phyloP scores from a whole-genome alignment of 1,139 yeast species.

The Blastobotrys serpentis region DNA sequence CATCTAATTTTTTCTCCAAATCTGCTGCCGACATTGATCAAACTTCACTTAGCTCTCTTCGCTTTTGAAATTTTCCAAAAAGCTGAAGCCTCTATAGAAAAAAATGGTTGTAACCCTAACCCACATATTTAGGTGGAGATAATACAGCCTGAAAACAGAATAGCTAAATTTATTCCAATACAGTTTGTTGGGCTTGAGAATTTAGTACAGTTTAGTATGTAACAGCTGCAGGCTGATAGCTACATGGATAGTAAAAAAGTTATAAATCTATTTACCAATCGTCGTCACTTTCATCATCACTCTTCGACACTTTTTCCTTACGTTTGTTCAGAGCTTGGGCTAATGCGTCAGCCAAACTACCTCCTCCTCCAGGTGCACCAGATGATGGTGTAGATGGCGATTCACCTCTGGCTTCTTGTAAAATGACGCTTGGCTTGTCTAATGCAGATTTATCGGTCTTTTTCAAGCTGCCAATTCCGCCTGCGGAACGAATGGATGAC shows the following conservation, averaged over 20 bases:
- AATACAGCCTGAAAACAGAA: too few species aligned
- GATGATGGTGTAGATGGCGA: slow-evolving; percentile 37
- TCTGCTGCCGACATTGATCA: slow-evolving; percentile 6
- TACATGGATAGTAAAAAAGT: too few species aligned
- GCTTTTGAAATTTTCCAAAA: too few species aligned
- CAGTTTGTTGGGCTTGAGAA: too few species aligned
- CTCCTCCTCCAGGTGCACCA: slow-evolving; percentile 49
- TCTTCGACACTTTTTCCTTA: slow-evolving; percentile 76
- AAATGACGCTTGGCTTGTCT: slow-evolving; percentile 70
- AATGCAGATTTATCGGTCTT: slow-evolving; percentile 81
- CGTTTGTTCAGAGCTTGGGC: slow-evolving; percentile 82
- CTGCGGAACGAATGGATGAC: slow-evolving; percentile 81
- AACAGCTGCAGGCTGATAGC: neutral
- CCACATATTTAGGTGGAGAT: too few species aligned
- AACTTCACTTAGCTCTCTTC: too few species aligned
- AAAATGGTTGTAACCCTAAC: neutral
- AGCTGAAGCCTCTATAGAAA: too few species aligned
- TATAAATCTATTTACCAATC: slow-evolving; percentile 47
- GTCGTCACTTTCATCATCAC: slow-evolving; percentile 80
- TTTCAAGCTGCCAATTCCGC: slow-evolving; percentile 65
- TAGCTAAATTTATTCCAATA: too few species aligned
- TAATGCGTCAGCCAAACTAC: slow-evolving; percentile 76
- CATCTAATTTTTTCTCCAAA: slow-evolving; percentile 5
- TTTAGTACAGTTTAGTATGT: too few species aligned
- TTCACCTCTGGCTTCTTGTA: slow-evolving; percentile 73